Percentiles rank a stretch among this genome's conserved stretches.
Evolutionary conservation across 495 filamentous ascomycete genomes (phyloP).

Genomic region (Annulohypoxylon nitens): DNA sequence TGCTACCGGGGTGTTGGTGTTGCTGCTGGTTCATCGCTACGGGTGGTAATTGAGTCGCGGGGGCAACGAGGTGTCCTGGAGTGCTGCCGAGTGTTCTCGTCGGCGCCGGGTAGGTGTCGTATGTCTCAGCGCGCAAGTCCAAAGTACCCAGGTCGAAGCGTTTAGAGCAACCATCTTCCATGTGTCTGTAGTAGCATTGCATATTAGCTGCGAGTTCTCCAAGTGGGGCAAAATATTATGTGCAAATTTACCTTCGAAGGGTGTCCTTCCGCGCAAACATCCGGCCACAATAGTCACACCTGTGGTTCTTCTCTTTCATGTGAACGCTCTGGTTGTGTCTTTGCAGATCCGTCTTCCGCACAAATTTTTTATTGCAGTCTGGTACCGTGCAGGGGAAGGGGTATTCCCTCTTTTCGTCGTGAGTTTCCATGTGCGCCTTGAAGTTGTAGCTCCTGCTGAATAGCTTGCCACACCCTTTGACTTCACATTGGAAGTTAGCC

Average conservation of each 20-base stretch:
- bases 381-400: constrained; percentile 74
- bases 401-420: constrained; percentile 80
- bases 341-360: constrained; percentile 85
- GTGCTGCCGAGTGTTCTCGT: constrained; percentile 48
- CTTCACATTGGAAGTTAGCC: constrained; percentile 80
- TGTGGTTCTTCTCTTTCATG: constrained; percentile 76
- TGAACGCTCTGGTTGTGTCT: constrained; percentile 89
- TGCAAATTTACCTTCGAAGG: constrained; percentile 72
- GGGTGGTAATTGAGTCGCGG: constrained; percentile 54
- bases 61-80: constrained; percentile 45
- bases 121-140: constrained; percentile 58
- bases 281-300: constrained; percentile 78
- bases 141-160: constrained; percentile 70
- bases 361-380: constrained; percentile 79
- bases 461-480: constrained; percentile 77
- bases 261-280: constrained; percentile 88
- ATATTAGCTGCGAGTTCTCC: constrained; percentile 35
- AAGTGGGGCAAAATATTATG: neutral
- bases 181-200: constrained; percentile 66
- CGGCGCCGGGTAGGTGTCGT: constrained; percentile 51
- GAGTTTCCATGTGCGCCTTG: constrained; percentile 89
- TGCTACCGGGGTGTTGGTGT: constrained; percentile 46
- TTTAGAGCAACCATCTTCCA: constrained; percentile 84
- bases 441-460: constrained; percentile 94
- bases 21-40: constrained; percentile 56